Percentiles rank a stretch among this genome's conserved stretches.
Conservation (phyloP, 2,329 filamentous ascomycete genomes). For the Alternaria sp. region DNA sequence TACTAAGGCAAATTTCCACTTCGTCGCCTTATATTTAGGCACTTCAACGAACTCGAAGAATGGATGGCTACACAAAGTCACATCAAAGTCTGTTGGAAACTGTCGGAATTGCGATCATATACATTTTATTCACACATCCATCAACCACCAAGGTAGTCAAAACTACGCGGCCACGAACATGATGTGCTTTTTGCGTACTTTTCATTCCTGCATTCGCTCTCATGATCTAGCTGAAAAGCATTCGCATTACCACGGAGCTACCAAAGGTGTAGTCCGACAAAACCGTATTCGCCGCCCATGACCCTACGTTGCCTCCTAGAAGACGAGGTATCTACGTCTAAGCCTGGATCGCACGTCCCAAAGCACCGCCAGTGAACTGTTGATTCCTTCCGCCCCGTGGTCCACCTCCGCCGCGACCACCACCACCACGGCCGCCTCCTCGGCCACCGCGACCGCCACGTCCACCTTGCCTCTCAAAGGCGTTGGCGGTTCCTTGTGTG, state of each 20-base stretch:
- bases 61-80: neutral
- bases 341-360: constrained; percentile 65
- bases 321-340: constrained; percentile 29
- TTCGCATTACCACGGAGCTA: constrained; percentile 6
- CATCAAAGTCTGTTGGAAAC: neutral
- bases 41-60: neutral
- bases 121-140: neutral
- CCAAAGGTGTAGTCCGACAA: constrained; percentile 4
- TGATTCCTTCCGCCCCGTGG: constrained; percentile 66
- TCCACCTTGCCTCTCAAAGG: constrained; percentile 90
- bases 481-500: constrained; percentile 93
- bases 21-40: neutral
- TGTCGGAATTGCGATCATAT: neutral
- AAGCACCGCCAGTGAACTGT: constrained; percentile 80
- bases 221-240: constrained; percentile 4
- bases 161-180: neutral
- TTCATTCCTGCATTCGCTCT: constrained; percentile 3
- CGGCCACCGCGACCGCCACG: constrained; percentile 74
- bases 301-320: neutral
- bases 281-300: constrained; percentile 5
- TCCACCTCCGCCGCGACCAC: constrained; percentile 66
- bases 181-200: neutral
- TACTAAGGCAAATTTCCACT: neutral
- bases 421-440: constrained; percentile 61
- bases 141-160: neutral